Base-by-base conservation (phyloP, 2,329 filamentous ascomycete species). In the Ophiosphaerella korrae region DNA sequence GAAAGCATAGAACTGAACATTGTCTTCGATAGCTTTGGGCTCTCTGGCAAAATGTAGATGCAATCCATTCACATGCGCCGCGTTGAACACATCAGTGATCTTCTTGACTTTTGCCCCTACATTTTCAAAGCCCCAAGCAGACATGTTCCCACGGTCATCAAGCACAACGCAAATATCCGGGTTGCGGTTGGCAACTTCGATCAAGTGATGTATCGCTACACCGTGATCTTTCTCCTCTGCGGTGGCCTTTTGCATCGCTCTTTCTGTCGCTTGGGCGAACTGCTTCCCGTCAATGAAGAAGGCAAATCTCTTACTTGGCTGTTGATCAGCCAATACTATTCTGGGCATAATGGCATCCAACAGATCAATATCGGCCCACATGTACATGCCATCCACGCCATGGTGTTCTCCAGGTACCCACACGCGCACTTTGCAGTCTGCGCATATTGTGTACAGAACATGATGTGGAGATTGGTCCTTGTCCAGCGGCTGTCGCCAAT, bases 71-170 rank as follows among this genome's bases (percentile, higher is more conserved):
- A 92, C 83, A 65, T 95, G 89, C 1, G 90, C 86, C 60, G 97
- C 87, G 66, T 91, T 94, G 77, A 94, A 95, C n/a, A 93, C 84
- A 55, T 87, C 85, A 24, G 85, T 80, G 3, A 82, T 80, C 52
- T 84, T 84, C 59, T 84, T 84, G 29, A 81, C 78, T 66, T 87
- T 90, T 62, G 84, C 86, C 32, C 88, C 88, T 16, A 96, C 83
- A 66, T 93, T 92, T 71, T 97, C 92, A 48, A 99, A 76, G 0
- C 91, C 93, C 90, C 93, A 97, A 0, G 90, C 91, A 35, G 90
- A 92, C 88, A 97, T 90, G 58, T 87, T 86, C 1, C 93, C 93
- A 41, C 82, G 79, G n/a, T 87, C 86, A 72, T 97, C 91, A 41
- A 96, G 79, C 7, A 93, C 86, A 21, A 97, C 81, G 60, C 92